Percentiles rank a stretch among this genome's conserved stretches.
These are phyloP conservation scores for Carex pumila DNA, from an alignment of 176 grass and related monocot genomes.

Conservation along the genomic window DNA sequence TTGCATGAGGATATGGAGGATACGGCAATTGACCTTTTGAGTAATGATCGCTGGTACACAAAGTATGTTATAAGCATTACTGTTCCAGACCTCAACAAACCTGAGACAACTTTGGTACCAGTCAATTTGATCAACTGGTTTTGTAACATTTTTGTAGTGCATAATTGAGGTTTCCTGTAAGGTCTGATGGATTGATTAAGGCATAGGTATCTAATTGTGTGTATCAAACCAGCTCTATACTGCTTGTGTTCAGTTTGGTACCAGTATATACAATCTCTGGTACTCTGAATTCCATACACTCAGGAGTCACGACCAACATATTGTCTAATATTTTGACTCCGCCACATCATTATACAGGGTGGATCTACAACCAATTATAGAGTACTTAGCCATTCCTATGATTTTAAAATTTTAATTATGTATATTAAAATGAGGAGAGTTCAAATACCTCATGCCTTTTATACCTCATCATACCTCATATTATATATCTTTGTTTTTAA, in stretches of 20 bases:
- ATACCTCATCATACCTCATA: too few relatives aligned
- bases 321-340: not conserved
- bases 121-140: not conserved
- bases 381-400: too few relatives aligned
- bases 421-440: too few relatives aligned
- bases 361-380: too few relatives aligned
- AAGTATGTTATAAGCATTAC: not conserved
- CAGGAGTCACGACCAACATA: not conserved
- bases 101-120: not conserved
- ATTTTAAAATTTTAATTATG: too few relatives aligned
- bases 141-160: not conserved
- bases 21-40: conserved; percentile 25
- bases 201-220: not conserved
- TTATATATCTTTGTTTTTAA: too few relatives aligned
- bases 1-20: conserved; percentile 29
- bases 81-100: not conserved
- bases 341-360: not conserved
- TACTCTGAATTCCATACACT: not conserved
- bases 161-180: not conserved
- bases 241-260: not conserved
- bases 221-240: not conserved
- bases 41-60: conserved; percentile 26
- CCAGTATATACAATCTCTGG: not conserved
- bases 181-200: not conserved
- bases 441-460: too few relatives aligned